Percentiles rank a stretch among this genome's conserved stretches.
Evolutionary conservation across 1,139 yeast species (phyloP).

Genomic region (Pichia sp.): DNA sequence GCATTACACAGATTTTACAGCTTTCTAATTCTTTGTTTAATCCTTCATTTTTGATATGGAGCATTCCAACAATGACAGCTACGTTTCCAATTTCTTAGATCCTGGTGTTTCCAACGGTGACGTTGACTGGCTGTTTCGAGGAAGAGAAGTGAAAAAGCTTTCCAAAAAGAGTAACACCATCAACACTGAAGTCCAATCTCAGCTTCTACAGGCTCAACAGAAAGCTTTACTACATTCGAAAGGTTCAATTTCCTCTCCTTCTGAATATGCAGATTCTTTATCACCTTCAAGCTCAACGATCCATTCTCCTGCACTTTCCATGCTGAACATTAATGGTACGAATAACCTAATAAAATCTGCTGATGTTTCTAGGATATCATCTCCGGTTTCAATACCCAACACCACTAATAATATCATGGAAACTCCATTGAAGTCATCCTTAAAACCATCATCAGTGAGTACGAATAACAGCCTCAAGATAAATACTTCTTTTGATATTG

Average conservation of each 20-base stretch:
- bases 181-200: constrained; percentile 27
- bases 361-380: background rate
- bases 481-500: background rate
- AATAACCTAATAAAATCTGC: background rate
- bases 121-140: constrained; percentile 70
- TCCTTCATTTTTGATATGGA: background rate
- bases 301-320: constrained; percentile 13
- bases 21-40: too few relatives aligned
- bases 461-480: constrained; percentile 1
- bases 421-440: constrained; percentile 16
- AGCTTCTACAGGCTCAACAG: constrained; percentile 24
- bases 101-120: constrained; percentile 63
- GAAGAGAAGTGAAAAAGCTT: constrained; percentile 49
- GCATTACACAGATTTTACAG: too few relatives aligned
- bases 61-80: background rate
- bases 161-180: constrained; percentile 34
- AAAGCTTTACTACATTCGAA: constrained; percentile 16
- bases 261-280: background rate
- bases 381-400: constrained; percentile 4
- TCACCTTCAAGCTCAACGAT: constrained; percentile 8
- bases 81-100: constrained; percentile 18
- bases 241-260: constrained; percentile 1
- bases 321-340: background rate
- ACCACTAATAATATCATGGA: background rate
- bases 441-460: constrained; percentile 12